Evolutionary conservation across 1,139 yeast species (phyloP), one percentile per base, ranked within the genome.

Genomic region (Lodderomyces pseudojiufengensis): DNA sequence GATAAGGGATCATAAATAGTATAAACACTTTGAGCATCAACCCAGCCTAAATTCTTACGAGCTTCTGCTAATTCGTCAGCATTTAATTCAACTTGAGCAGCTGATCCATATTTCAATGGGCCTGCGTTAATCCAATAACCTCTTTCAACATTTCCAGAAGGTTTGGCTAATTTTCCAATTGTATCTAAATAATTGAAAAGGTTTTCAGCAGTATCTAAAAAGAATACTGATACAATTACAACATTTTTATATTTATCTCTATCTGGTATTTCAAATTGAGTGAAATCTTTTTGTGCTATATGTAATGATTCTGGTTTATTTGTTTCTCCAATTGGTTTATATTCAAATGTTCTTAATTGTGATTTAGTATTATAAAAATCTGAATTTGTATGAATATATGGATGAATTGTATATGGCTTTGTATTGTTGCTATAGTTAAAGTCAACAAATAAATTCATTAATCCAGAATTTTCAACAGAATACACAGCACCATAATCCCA

Each of bases 121-220:
- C 96, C 96, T 13, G 78, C 70, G 52, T 87, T 87, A 43, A 87
- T 78, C 96, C 95, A 87, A 37, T 69, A 68, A 0, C 84, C 78
- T 9, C 62, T 58, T 25, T 63, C 57, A n/a, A 52, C 42, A 35
- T 47, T 47, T 24, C 45, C 47, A 18, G 63, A 65, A n/a, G 70
- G 68, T 4, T 54, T 49, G 2, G 72, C 54, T 32, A 84, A 54
- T 10, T 59, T 50, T 37, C 71, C 71, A 25, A 87, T 77, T 1
- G 80, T 59, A 36, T 82, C 84, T 32, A 87, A 57, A 52, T 87
- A 87, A 26, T 78, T 81, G 45, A 87, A 66, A 32, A 85, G 54
- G 49, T 86, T 85, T 50, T 86, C 95, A 1, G 96, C 95, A 0
- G 96, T 87, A 53, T 87, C 96, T 16, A 87, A 66, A 55, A 87